Conservation (phyloP, 352 stramenopile genomes). For the Pythium myriotylum region DNA sequence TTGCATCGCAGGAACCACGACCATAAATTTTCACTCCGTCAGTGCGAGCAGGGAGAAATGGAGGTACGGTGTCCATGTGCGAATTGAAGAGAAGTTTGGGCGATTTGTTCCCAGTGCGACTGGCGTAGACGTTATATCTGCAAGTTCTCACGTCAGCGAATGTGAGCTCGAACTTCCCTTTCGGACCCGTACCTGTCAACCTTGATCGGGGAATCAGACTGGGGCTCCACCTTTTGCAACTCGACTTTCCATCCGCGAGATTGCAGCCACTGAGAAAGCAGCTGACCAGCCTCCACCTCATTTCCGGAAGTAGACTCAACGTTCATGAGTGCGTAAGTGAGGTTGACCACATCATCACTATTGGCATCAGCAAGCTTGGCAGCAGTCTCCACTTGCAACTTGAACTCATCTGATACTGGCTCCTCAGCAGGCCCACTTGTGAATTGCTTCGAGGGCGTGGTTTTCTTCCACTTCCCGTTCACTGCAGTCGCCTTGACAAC, state of each 20-base stretch:
- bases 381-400: slow-evolving; percentile 45
- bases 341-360: slow-evolving; percentile 65
- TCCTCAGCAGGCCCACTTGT: slow-evolving; percentile 5
- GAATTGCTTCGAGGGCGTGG: slow-evolving; percentile 18
- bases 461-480: slow-evolving; percentile 71
- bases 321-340: slow-evolving; percentile 72
- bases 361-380: slow-evolving; percentile 52
- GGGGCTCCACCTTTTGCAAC: slow-evolving; percentile 69
- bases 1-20: slow-evolving; percentile 84
- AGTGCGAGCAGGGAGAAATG: slow-evolving; percentile 64
- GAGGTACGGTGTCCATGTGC: slow-evolving; percentile 86
- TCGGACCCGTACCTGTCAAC: slow-evolving; percentile 64
- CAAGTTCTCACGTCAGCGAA: background rate
- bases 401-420: slow-evolving; percentile 44
- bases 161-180: too few species aligned
- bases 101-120: slow-evolving; percentile 51
- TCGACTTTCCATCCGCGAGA: slow-evolving; percentile 72
- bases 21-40: slow-evolving; percentile 72
- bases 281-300: slow-evolving; percentile 69
- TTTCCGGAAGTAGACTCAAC: slow-evolving; percentile 70
- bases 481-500: slow-evolving; percentile 76
- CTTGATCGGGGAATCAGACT: slow-evolving; percentile 61
- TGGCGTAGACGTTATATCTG: slow-evolving; percentile 81
- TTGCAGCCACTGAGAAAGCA: slow-evolving; percentile 68
- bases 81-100: slow-evolving; percentile 83